These are phyloP conservation scores for Cryptosporidium andersoni DNA, from an alignment of 169 alveolate genomes.

Conservation along the genomic window DNA sequence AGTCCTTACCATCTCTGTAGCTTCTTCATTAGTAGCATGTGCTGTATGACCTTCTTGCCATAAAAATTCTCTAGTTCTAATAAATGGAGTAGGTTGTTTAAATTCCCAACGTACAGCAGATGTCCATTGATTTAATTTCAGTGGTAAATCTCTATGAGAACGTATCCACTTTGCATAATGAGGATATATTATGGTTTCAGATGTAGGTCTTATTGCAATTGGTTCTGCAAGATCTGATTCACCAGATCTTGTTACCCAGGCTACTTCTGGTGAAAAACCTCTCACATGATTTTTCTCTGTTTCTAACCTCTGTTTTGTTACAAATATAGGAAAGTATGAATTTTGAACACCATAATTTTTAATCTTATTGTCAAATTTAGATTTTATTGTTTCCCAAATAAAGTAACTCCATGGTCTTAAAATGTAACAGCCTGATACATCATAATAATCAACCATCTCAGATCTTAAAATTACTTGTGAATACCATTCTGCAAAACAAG, in stretches of 20 bases:
- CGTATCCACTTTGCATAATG: slow-evolving; percentile 98
- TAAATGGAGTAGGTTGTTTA: slow-evolving; percentile 99
- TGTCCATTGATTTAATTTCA: slow-evolving; percentile 96
- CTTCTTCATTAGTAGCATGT: slow-evolving; percentile 96
- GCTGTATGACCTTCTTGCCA: slow-evolving; percentile 99
- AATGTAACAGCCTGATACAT: slow-evolving; percentile 98
- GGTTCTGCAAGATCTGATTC: slow-evolving; percentile 93
- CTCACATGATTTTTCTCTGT: slow-evolving; percentile 97
- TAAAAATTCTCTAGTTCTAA: slow-evolving; percentile 98
- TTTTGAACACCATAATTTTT: slow-evolving; percentile 89
- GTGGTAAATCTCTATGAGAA: slow-evolving; percentile 98
- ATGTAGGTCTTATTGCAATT: slow-evolving; percentile 98
- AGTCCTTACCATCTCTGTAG: slow-evolving; percentile 88
- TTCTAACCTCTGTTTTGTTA: slow-evolving; percentile 91
- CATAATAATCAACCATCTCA: slow-evolving; percentile 98
- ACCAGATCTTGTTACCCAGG: slow-evolving; percentile 99
- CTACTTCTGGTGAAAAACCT: slow-evolving; percentile 99
- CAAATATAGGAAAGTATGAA: slow-evolving; percentile 96
- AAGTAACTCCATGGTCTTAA: slow-evolving; percentile 96
- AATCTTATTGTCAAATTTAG: slow-evolving; percentile 88
- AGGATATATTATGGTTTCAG: slow-evolving; percentile 99
- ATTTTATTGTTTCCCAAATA: slow-evolving; percentile 97
- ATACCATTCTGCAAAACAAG: slow-evolving; percentile 87
- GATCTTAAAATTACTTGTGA: slow-evolving; percentile 92
- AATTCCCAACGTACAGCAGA: slow-evolving; percentile 99